Conservation (phyloP, 139 green algal species). For the Chlorella sp. region DNA sequence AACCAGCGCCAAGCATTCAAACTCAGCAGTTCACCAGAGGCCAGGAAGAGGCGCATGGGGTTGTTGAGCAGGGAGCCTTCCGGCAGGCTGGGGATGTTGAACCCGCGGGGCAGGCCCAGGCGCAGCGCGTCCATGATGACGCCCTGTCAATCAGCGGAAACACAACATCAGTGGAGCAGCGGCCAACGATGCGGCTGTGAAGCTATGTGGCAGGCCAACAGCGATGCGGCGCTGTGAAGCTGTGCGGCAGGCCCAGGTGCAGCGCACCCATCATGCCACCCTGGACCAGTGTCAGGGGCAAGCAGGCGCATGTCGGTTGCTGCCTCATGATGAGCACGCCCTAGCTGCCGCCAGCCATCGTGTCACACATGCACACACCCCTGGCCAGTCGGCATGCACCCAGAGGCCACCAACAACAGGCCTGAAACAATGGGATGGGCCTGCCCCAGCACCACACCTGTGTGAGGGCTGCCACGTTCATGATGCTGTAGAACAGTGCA, state of each 20-base stretch:
- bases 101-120: conserved; percentile 42
- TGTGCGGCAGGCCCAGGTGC: conserved; percentile 26
- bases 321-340: no score
- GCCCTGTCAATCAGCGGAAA: conserved; percentile 17
- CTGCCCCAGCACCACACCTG: conserved; percentile 11
- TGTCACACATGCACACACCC: no score
- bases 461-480: conserved; percentile 64
- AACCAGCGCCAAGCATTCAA: no score
- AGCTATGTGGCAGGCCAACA: not conserved
- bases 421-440: no score
- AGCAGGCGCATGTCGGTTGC: no score
- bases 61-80: conserved; percentile 50
- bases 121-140: conserved; percentile 60
- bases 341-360: no score
- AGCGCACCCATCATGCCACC: conserved; percentile 60
- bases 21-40: conserved; percentile 33
- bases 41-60: conserved; percentile 55
- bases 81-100: conserved; percentile 29
- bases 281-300: not conserved
- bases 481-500: conserved; percentile 62
- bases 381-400: no score
- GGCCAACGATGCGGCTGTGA: no score
- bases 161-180: not conserved
- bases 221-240: no score
- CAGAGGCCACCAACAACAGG: no score